Evolutionary conservation across 2,329 filamentous ascomycete genomes (phyloP).

Genomic region (Calonectria pauciramosa): DNA sequence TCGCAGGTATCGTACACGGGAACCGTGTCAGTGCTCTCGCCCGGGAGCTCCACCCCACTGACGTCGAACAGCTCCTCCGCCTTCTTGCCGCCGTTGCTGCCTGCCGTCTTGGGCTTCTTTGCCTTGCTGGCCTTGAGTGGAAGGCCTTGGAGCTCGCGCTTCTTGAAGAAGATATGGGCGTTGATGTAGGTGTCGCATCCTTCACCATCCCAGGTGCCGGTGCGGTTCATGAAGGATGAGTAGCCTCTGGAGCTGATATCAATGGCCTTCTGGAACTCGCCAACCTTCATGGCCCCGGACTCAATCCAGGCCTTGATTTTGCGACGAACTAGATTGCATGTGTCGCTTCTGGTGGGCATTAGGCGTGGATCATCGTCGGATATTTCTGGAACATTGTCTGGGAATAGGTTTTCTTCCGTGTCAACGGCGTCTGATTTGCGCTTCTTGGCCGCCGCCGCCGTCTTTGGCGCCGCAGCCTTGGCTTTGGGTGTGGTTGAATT

Average conservation of each 20-base stretch:
- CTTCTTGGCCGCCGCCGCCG: slow-evolving; percentile 31
- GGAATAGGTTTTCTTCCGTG: slow-evolving; percentile 38
- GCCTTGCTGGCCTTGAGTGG: slow-evolving; percentile 51
- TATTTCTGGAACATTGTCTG: slow-evolving; percentile 34
- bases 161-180: slow-evolving; percentile 62
- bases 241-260: slow-evolving; percentile 56
- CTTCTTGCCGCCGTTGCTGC: slow-evolving; percentile 40
- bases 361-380: slow-evolving; percentile 38
- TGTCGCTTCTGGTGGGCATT: slow-evolving; percentile 25
- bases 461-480: neutral
- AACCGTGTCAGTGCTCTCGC: slow-evolving; percentile 62
- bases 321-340: slow-evolving; percentile 43
- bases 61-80: slow-evolving; percentile 55
- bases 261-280: slow-evolving; percentile 60
- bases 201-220: slow-evolving; percentile 54
- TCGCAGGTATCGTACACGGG: slow-evolving; percentile 70
- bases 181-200: slow-evolving; percentile 51
- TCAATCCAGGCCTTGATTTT: slow-evolving; percentile 43
- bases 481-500: neutral
- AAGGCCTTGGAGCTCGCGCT: slow-evolving; percentile 62
- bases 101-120: slow-evolving; percentile 47
- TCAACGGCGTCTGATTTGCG: slow-evolving; percentile 40
- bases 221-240: slow-evolving; percentile 63
- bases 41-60: slow-evolving; percentile 57
- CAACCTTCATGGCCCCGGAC: slow-evolving; percentile 51